Evolutionary conservation across 2,329 filamentous ascomycete genomes (phyloP), one percentile per base, ranked within the genome.

Genomic region (Akanthomyces lecanii): DNA sequence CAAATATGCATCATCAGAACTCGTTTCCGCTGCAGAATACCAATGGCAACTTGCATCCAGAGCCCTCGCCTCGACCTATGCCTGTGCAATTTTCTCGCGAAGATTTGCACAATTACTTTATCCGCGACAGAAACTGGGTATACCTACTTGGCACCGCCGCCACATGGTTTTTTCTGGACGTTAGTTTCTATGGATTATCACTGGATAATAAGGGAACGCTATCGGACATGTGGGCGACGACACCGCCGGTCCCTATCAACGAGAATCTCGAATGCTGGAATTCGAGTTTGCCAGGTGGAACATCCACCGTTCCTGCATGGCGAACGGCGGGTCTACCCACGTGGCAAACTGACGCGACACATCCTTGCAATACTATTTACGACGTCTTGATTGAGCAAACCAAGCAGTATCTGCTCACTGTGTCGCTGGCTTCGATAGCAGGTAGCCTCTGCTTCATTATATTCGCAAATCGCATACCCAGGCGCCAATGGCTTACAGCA

Each of bases 101-200:
- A 48, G 80, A 84, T 62, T 68, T 83, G n/a, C 72, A 77, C 67
- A 78, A 78, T 66, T 83, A 80, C 70, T 82, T 84, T 61, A 77
- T 84, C 66, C 70, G 73, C 28, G 77, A 82, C 42, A 76, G 75
- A 21, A 81, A 82, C 64, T 78, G 79, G 74, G 73, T 75, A 50
- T 80, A 80, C 53, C 69, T 80, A 0, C 65, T 79, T 5, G 77
- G 74, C n/a, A 82, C 81, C 1, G 76, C 80, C 1, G 71, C 79
- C 30, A 77, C 79, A 23, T 85, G 82, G 82, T 78, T 84, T 40
- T 77, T 83, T 5, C 74, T 85, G 12, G 83, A 86, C 62, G 73
- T 85, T n/a, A 81, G 80, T 16, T 85, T 85, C 66, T 85, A 84
- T 64, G 83, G 82, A 3, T 81, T 85, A 62, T 79, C 79, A 4